Evolutionary conservation across 2,329 filamentous ascomycete genomes (phyloP).

Genomic region (Sporothrix globosa): DNA sequence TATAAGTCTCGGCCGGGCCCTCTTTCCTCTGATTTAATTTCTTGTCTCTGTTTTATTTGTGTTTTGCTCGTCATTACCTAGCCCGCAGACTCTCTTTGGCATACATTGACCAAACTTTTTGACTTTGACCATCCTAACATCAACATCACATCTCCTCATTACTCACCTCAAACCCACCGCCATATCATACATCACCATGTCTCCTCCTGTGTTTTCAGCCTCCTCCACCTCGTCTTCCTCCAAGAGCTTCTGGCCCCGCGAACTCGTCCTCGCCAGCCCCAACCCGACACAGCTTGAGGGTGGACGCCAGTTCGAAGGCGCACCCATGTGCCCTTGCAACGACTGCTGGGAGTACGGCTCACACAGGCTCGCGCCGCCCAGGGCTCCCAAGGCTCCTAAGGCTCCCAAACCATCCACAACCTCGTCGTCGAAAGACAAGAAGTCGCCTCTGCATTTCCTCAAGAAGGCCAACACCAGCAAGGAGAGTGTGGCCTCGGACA

Average conservation of each 20-base stretch:
- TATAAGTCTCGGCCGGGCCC: conserved; percentile 16
- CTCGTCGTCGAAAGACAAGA: conserved; percentile 18
- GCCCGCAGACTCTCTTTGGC: not conserved
- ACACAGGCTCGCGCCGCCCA: conserved; percentile 25
- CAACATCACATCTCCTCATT: not conserved
- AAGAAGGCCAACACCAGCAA: conserved; percentile 30
- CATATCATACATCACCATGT: not conserved
- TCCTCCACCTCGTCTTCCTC: conserved; percentile 22
- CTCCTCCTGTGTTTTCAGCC: not conserved
- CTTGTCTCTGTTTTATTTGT: not conserved
- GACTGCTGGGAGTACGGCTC: conserved; percentile 35
- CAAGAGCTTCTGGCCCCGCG: conserved; percentile 28
- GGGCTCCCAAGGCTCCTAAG: conserved; percentile 24
- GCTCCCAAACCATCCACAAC: not conserved
- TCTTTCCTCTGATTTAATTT: not conserved
- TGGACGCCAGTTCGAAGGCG: conserved; percentile 29
- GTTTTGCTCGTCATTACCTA: not conserved
- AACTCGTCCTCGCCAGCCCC: conserved; percentile 30
- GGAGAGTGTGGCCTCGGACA: conserved; percentile 32
- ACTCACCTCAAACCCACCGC: not conserved
- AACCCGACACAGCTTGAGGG: conserved; percentile 29
- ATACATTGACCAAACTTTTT: no score
- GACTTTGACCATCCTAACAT: not conserved
- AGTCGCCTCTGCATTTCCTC: conserved; percentile 26
- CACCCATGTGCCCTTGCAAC: conserved; percentile 35